phyloP scores from a whole-genome alignment of 2,329 filamentous ascomycete genomes.

The Alternaria gansuensis region DNA sequence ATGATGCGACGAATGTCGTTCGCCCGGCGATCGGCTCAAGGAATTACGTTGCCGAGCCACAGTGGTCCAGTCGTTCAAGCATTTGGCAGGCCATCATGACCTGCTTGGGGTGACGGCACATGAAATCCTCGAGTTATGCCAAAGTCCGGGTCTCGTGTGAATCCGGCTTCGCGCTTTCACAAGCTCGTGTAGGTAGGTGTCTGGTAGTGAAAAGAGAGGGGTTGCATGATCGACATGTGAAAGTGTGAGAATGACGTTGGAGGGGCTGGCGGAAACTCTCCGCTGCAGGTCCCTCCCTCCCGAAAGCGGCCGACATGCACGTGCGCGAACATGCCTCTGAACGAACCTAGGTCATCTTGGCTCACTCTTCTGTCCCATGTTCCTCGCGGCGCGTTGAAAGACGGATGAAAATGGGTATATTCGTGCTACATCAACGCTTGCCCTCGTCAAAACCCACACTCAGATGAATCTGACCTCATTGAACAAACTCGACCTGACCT shows the following conservation, averaged over 20 bases:
- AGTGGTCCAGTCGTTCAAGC: conserved; percentile 4
- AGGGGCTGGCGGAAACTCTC: conserved; percentile 34
- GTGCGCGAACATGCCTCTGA: conserved; percentile 34
- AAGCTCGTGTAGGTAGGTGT: conserved; percentile 27
- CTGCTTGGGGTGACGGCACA: conserved; percentile 1
- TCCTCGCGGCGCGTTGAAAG: conserved; percentile 22
- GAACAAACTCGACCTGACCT: conserved; percentile 59
- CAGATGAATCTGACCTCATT: conserved; percentile 56
- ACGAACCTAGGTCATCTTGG: neutral
- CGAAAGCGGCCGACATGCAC: conserved; percentile 34
- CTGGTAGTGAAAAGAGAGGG: conserved; percentile 16
- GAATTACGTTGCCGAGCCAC: conserved; percentile 25
- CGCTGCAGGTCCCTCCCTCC: conserved; percentile 30
- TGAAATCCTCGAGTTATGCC: neutral
- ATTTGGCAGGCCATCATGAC: conserved; percentile 9
- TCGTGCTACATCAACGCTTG: conserved; percentile 24
- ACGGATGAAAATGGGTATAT: conserved; percentile 33
- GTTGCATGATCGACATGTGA: conserved; percentile 40
- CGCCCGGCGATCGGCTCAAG: conserved; percentile 44
- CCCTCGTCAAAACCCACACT: conserved; percentile 13
- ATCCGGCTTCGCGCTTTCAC: conserved; percentile 18
- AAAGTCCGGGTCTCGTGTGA: conserved; percentile 7
- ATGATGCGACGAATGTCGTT: conserved; percentile 32
- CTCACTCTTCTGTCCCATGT: neutral
- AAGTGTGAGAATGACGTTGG: conserved; percentile 43